Evolutionary conservation across 257 asterid genomes (phyloP), one percentile per base, ranked within the genome.

Genomic region (Solanum chiquidenum): DNA sequence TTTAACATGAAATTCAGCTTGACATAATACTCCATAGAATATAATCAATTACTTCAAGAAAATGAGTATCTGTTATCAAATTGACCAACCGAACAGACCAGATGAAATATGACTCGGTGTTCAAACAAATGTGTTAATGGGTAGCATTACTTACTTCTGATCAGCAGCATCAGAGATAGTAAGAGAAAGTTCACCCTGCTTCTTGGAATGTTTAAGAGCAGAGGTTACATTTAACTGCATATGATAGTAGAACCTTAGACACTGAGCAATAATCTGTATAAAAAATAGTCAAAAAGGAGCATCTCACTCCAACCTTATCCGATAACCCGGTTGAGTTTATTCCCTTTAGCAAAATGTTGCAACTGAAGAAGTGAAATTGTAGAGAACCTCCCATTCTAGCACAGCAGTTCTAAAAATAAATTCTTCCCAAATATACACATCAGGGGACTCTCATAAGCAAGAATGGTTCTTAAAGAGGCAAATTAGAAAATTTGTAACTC

Each of bases 301-400:
- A 37, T 69, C 58, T 62, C 66, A 58, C 11, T 68, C 91, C 87
- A 86, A 84, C 96, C 95, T 93, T 93, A 55, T 87, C 86, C 27
- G 86, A 40, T 52, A 58, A 85, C 68, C 52, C 75, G 49, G 58
- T 35, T 84, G 90, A 31, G 34, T 68, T 87, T 8, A 86, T 86
- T 37, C 79, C 87, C 86, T 89, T 92, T 27, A 21, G 90, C 55
- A 89, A 79, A 85, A 88, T 85, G 23, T 64, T 44, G 88, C 46
- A 62, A 64, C 86, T 90, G 66, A 86, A 86, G 73, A 66, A 64
- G 27, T 74, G 84, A 83, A 73, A 69, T 75, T 64, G 85, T 18
- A 69, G 34, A 7, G 87, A 90, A 68, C 72, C 68, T 85, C 77
- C 89, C 86, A 85, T 85, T 86, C 83, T 83, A 68, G 16, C 87